A percentile compares a stretch with the other conserved stretches of the same genome.
phyloP scores from a whole-genome alignment of 257 asterid species.

The Forsythia viridissima region DNA sequence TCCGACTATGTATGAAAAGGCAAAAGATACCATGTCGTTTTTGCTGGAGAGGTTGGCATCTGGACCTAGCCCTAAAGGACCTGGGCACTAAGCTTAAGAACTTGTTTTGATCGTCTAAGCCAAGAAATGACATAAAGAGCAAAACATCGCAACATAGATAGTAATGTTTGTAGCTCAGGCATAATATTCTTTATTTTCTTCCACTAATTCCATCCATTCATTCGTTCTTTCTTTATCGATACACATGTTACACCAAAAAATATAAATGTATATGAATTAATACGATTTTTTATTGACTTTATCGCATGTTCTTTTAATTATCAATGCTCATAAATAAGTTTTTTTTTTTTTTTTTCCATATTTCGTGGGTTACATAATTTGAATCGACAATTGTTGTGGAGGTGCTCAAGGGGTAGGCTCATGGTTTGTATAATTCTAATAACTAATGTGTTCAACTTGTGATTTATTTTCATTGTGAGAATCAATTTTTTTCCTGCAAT shows the following conservation, averaged over 20 bases:
- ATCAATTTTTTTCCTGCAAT: neutral
- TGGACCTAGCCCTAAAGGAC: conserved; percentile 36
- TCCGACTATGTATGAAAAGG: conserved; percentile 16
- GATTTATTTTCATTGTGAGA: neutral
- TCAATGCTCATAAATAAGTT: neutral
- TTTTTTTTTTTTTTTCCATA: neutral
- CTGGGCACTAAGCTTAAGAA: conserved; percentile 22
- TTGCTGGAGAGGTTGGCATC: conserved; percentile 27
- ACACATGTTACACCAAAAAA: neutral
- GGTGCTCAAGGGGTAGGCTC: too few relatives aligned
- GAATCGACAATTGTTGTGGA: neutral
- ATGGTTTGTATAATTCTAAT: too few relatives aligned
- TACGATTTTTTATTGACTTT: neutral
- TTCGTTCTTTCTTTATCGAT: neutral
- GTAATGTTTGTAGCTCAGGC: conserved; percentile 6
- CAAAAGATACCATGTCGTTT: conserved; percentile 22
- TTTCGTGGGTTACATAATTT: neutral
- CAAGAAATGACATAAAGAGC: neutral
- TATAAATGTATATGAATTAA: neutral
- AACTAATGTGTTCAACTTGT: too few relatives aligned
- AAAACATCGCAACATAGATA: neutral
- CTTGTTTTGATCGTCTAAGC: neutral
- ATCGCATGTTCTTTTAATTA: neutral
- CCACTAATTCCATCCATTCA: neutral
- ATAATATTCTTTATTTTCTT: conserved; percentile 8